Base-by-base conservation (phyloP, 768 basidiomycete species). In the Mycena latifolia region DNA sequence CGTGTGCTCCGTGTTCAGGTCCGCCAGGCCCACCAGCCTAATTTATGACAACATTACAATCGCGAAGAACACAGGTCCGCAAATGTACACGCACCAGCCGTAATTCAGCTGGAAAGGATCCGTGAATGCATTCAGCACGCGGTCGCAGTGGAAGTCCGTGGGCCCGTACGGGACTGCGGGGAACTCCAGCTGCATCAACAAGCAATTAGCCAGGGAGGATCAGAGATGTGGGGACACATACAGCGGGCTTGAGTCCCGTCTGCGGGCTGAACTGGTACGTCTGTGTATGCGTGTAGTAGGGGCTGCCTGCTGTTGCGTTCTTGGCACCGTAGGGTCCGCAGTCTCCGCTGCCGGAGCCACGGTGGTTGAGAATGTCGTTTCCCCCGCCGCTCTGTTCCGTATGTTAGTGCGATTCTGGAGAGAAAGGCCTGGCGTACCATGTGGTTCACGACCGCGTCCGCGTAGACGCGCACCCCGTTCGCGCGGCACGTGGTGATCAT, bases 401-500 rank as follows among this genome's bases (percentile, higher is more conserved):
- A 48, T 35, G 2, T 8, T 6, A n/a, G 14, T 9, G 45, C 7
- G 45, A 27, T 18, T 11, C 27, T 28, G 25, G 4, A 8, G 15
- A 20, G 17, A 17, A 27, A 2, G 27, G 43, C 7, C 9, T 15
- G 5, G 22, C 47, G 25, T 24, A 48, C 57, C 57, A 59, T 59
- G 45, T 59, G 57, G 27, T 59, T 60, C 20, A 60, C 58, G 20
- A 60, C 58, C n/a, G 58, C 58, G 15, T 51, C 58, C 5, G 48
- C 58, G 24, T 60, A 60, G 37, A 60, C 48, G 15, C 58, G 58
- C 8, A 60, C 58, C 2, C 58, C 58, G 47, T 60, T 60, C 37
- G 58, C 58, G 35, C 58, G 58, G 27, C 58, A 60, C 33, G 58
- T 41, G 33, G 50, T 31, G 39, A 60, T 60, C 58, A 60, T 60